Base-by-base conservation (phyloP, 176 grass and related monocot species). In the Cenchrus americanus region DNA sequence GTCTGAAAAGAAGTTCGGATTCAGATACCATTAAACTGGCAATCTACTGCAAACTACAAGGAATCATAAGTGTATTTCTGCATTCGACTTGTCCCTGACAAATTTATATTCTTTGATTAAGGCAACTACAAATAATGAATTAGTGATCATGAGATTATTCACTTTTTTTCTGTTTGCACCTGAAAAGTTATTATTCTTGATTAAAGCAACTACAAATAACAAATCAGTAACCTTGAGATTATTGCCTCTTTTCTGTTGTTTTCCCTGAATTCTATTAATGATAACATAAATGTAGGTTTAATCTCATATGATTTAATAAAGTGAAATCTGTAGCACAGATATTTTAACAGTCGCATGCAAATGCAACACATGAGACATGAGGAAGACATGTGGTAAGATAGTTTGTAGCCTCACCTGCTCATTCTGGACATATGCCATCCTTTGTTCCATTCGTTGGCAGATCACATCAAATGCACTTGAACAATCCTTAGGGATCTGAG, bases 381-480 rank as follows among this genome's bases (percentile, higher is more conserved):
- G 30, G 12, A 41, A 21, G 34, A 83, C 27, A 62, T 15, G 12
- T 15, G 12, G 41, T 66, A 34, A 62, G 66, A 58, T 57, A 70
- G 79, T 30, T 46, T 69, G 46, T 70, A 53, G 65, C 17, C 66
- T 74, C 67, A 98, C 96, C 87, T 92, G 89, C 80, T 98, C 96
- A 75, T 87, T 84, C 12, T 79, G 66, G 37, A 62, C 77, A 77
- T 98, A 98, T 15, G 80, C 80, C 94, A 98, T 84, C 80, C 64
- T 95, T 69, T 92, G 80, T 86, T 98, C 93, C 93, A 95, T 98
- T 62, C 78, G 48, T 64, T 87, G 84, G 84, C 91, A 94, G 22
- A 90, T 83, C 61, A 95, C 88, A 71, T 92, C 83, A 46, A 95
- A 87, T 88, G 96, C 91, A 81, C 85, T 98, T 70, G 81, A 87